Conservation (phyloP, 23 red algal species). For the Gracilaria gracilis region DNA sequence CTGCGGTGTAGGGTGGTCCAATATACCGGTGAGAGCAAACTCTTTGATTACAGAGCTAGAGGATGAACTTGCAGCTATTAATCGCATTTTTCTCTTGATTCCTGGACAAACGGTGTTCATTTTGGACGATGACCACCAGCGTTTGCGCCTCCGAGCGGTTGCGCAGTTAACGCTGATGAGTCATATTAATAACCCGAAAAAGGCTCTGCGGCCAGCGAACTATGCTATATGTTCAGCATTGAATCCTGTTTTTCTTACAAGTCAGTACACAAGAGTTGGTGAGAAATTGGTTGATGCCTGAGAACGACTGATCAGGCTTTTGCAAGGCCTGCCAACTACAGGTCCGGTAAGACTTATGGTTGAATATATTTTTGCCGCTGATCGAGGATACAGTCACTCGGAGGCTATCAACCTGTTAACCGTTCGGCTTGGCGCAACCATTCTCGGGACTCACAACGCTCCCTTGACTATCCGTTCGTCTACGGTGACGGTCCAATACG, state of each 20-base stretch:
- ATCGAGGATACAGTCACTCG: slow-evolving; percentile 16
- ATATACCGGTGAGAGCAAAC: too few species aligned
- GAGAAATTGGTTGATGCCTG: slow-evolving; percentile 2
- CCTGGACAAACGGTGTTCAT: too few species aligned
- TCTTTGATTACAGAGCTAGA: too few species aligned
- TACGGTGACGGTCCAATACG: slow-evolving; percentile 28
- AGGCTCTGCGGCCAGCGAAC: too few species aligned
- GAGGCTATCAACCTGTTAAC: slow-evolving; percentile 20
- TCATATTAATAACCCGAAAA: too few species aligned
- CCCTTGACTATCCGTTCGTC: slow-evolving; percentile 33
- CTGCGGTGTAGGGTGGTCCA: too few species aligned
- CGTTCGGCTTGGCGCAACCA: slow-evolving; percentile 12
- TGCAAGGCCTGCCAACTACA: slow-evolving; percentile 4
- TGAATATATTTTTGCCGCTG: neutral
- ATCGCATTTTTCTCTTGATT: too few species aligned
- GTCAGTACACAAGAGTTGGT: slow-evolving; percentile 25
- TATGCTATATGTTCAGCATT: too few species aligned
- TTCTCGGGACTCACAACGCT: slow-evolving; percentile 21
- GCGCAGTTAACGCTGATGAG: too few species aligned
- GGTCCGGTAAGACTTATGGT: slow-evolving; percentile 9
- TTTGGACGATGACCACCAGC: too few species aligned
- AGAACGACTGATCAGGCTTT: neutral
- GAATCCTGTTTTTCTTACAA: slow-evolving; percentile 12
- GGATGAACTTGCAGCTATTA: too few species aligned
- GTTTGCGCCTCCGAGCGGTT: too few species aligned